phyloP scores from a whole-genome alignment of 441 rosid species.

The Erodium texanum region DNA sequence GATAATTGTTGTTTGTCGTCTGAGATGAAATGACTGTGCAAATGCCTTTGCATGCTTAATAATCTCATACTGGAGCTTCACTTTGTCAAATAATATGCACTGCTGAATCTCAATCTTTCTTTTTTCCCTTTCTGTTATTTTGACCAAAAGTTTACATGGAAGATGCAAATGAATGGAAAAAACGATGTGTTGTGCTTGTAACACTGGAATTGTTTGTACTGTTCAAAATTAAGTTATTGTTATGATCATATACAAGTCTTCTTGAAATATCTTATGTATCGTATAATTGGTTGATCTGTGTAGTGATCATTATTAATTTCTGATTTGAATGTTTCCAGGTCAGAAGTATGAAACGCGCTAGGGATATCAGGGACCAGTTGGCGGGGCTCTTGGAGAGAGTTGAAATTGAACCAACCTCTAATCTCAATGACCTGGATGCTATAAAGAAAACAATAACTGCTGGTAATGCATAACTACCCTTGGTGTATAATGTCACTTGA shows the following conservation, averaged over 20 bases:
- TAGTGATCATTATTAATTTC: constrained; percentile 13
- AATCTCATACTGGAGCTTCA: not conserved
- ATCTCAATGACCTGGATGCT: constrained; percentile 54
- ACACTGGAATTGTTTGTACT: not conserved
- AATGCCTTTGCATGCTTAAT: not conserved
- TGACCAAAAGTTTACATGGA: not conserved
- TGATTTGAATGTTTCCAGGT: constrained; percentile 39
- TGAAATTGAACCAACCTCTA: constrained; percentile 71
- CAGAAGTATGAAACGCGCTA: constrained; percentile 95
- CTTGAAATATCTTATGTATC: not conserved
- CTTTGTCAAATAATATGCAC: not conserved
- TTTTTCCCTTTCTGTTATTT: not conserved
- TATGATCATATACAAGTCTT: not conserved
- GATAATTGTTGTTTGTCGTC: not conserved
- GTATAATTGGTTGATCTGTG: constrained; percentile 4
- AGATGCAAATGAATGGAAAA: not conserved
- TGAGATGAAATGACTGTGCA: not conserved
- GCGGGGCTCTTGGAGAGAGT: constrained; percentile 96
- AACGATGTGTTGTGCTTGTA: not conserved
- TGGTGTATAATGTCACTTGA: constrained; percentile 5
- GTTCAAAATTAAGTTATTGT: not conserved
- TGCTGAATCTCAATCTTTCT: not conserved
- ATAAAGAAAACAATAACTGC: constrained; percentile 67
- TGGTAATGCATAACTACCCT: constrained; percentile 27
- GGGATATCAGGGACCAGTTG: constrained; percentile 88